Conservation (phyloP, 2,329 filamentous ascomycete species). For the Venturiaceae sp. region DNA sequence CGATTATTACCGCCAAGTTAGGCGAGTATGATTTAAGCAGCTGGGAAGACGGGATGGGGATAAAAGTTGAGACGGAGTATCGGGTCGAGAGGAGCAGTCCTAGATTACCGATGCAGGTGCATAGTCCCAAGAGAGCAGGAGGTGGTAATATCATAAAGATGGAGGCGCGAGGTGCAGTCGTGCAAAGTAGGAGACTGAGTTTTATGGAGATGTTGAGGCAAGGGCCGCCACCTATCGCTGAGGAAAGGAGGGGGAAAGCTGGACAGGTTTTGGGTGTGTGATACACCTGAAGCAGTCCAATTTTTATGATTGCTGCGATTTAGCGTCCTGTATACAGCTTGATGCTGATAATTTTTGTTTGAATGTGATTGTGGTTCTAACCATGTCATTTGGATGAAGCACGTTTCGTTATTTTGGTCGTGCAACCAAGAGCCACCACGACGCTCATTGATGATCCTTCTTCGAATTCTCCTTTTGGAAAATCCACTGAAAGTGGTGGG, state of each 20-base stretch:
- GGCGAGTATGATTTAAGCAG: too few species aligned
- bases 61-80: neutral
- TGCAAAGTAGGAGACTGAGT: neutral
- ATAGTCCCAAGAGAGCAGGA: neutral
- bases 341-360: neutral
- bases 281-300: neutral
- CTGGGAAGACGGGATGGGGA: neutral
- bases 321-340: neutral
- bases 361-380: too few species aligned
- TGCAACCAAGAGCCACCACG: too few species aligned
- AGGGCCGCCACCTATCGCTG: neutral
- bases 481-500: too few species aligned
- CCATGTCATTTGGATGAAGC: too few species aligned
- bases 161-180: neutral
- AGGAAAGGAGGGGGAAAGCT: neutral
- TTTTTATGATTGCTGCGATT: neutral
- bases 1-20: too few species aligned
- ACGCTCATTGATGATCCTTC: too few species aligned
- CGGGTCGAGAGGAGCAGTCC: neutral
- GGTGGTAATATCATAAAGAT: neutral
- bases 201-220: neutral
- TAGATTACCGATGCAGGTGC: neutral
- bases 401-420: too few species aligned
- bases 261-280: neutral
- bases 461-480: too few species aligned